Base-by-base conservation (phyloP, 2,329 filamentous ascomycete genomes). In the Colletotrichum sp. region DNA sequence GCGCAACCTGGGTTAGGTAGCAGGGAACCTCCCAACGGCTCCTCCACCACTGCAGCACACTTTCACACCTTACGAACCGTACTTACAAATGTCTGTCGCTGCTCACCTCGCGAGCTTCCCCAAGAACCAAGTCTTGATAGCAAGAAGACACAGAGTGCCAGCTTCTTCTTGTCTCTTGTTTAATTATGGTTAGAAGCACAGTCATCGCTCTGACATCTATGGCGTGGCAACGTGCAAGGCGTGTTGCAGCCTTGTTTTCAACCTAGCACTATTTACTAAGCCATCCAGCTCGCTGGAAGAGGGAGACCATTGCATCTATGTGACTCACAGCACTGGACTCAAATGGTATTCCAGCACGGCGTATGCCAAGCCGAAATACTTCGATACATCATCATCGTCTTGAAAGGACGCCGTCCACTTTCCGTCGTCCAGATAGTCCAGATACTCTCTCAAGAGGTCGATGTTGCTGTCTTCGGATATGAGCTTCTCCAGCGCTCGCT, bases 331-430 rank as follows among this genome's bases (percentile, higher is more conserved):
- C 6, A 86, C 86, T 21, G 88, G 87, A 13, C 85, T 81, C 27
- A 92, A 79, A 59, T 89, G 87, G 76, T 89, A 89, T 67, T 87
- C 86, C 36, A 93, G 77, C 47, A 92, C 85, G 12, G 85, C 82
- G 73, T 92, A 92, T 12, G 87, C 87, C 64, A 90, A 78, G 57
- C 83, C 81, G 55, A 89, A 83, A 73, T 88, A 90, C 27, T 76
- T 76, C 38, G 75, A 69, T 5, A 78, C 77, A 13, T 78, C 75
- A 16, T 69, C 76, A 4, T 73, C 75, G 4, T 77, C 75, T 58
- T 80, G 73, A 66, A 86, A 82, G 5, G 75, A 76, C 12, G 75
- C 70, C 4, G 87, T 86, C 79, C 86, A 82, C 9, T 74, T 69
- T 3, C 87, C 88, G 4, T 81, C 80, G 38, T 92, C 88, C 27